phyloP scores from a whole-genome alignment of 768 basidiomycete genomes.

The Boletus vinaceobasis region DNA sequence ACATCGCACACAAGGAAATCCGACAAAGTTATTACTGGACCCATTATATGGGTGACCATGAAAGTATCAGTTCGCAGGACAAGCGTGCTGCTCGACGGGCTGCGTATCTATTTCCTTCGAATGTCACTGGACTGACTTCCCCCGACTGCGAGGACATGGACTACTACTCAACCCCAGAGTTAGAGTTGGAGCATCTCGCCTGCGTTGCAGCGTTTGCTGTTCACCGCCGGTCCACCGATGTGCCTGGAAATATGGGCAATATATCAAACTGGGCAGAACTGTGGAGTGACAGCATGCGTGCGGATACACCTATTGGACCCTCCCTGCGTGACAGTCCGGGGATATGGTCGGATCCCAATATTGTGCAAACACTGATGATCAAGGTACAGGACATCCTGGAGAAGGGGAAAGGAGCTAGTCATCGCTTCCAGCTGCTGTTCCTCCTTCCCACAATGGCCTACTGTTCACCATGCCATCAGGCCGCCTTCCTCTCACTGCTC shows the following conservation, averaged over 20 bases:
- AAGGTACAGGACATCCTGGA: not conserved
- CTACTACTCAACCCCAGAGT: not conserved
- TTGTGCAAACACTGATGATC: not conserved
- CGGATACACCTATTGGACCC: not conserved
- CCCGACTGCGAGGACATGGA: not conserved
- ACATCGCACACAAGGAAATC: not conserved
- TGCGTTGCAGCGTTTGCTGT: not conserved
- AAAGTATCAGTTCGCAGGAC: too few relatives aligned
- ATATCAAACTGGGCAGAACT: not conserved
- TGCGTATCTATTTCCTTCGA: not conserved
- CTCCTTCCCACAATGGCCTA: slow-evolving; percentile 17
- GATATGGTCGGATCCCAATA: not conserved
- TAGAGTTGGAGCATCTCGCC: not conserved
- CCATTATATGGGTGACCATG: too few relatives aligned
- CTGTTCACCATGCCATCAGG: slow-evolving; percentile 5
- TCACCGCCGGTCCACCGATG: not conserved
- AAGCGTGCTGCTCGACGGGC: not conserved
- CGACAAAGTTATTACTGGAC: not conserved
- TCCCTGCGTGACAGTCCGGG: not conserved
- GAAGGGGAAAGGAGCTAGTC: not conserved
- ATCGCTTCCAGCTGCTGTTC: not conserved
- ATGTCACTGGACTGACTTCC: not conserved
- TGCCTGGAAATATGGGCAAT: not conserved
- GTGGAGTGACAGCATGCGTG: not conserved
- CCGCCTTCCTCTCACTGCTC: slow-evolving; percentile 25